Evolutionary conservation across 805 yeast species (phyloP).

Genomic region (Yarrowia sp.): DNA sequence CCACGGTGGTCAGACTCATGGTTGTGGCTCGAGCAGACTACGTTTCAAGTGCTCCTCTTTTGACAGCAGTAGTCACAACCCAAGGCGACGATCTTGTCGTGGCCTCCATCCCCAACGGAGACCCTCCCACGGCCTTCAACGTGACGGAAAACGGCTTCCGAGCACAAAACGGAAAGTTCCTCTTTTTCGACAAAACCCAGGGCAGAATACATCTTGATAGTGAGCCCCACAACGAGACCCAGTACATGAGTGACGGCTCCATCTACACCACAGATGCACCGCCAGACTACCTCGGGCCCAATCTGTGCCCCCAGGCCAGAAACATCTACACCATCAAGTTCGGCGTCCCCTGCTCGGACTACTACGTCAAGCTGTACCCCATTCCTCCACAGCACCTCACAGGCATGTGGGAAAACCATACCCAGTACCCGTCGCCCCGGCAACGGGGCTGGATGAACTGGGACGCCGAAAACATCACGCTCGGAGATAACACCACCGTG

Average conservation of each 20-base stretch:
- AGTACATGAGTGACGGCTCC: neutral
- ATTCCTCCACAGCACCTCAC: constrained; percentile 10
- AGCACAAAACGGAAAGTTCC: constrained; percentile 5
- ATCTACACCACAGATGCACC: neutral
- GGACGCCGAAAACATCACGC: neutral
- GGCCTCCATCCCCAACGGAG: constrained; percentile 1
- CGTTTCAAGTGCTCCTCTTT: neutral
- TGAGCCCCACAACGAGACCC: constrained; percentile 4
- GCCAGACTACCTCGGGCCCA: neutral
- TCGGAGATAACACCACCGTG: constrained; percentile 2
- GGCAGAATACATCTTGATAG: neutral
- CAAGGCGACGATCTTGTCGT: constrained; percentile 8
- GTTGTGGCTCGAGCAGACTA: neutral
- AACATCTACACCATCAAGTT: neutral
- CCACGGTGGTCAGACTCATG: constrained; percentile 2
- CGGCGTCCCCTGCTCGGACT: neutral
- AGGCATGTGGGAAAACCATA: neutral
- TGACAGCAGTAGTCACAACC: neutral
- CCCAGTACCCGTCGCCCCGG: neutral
- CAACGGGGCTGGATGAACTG: neutral
- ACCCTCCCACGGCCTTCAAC: constrained; percentile 20
- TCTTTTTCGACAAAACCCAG: neutral
- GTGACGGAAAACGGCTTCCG: neutral
- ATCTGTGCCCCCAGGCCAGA: neutral
- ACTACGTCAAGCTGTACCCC: neutral